Evolutionary conservation across 2,329 filamentous ascomycete species (phyloP), one percentile per base, ranked within the genome.

Genomic region (Pezicula radicicola): DNA sequence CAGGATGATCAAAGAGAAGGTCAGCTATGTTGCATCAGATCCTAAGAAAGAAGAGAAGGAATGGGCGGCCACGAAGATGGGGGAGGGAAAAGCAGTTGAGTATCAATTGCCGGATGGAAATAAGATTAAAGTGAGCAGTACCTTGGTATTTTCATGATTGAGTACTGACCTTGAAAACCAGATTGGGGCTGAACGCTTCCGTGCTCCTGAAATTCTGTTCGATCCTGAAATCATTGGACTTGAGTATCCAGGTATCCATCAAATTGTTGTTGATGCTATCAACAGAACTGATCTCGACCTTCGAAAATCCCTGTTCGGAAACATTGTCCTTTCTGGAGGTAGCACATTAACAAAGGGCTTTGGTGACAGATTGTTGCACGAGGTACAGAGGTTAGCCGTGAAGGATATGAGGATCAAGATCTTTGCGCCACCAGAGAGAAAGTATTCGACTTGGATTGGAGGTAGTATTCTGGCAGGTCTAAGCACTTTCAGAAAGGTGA

Each of bases 371-470:
- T 75, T 99, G 62, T 78, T 99, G 67, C 85, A 89, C 61, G 94
- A 99, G 74, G 88, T 97, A 60, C 94, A 97, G 74, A 81, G 87
- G 68, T 76, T 97, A 64, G 94, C 94, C 10, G 91, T 97, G 62
- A 97, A 97, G 78, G 94, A 99, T 70, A 99, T 97, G 93, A 85
- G 92, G 66, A 97, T 99, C 76, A 96, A 97, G 79, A 99, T 99
- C 68, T 96, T 96, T 75, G 94, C 94, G 49, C 94, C 94, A 50
- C 93, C 94, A 6, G 94, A 99, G 78, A 83, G 94, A 60, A 96
- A 97, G 73, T 99, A 97, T 76, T 97, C 91, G 56, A 99, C 94
- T 30, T 99, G 94, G 94, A 97, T 97, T 62, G 94, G 94, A 58
- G 94, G 94, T 51, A 97, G 94, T 70, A 99, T 99, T 73, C 77